Conservation (phyloP, 352 stramenopile genomes). For the Phytophthora sp. region DNA sequence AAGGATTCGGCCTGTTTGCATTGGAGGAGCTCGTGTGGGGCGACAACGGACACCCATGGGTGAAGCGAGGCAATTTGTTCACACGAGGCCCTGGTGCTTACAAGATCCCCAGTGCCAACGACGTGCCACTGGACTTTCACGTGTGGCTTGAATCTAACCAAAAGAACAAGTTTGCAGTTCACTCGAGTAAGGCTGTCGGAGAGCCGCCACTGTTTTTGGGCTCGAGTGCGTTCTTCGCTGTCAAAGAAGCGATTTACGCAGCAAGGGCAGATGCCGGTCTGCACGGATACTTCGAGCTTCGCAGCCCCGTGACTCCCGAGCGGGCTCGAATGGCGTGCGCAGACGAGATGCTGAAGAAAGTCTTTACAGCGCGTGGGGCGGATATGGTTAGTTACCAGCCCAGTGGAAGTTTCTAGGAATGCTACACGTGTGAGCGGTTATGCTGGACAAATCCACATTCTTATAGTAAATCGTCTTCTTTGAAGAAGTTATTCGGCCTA, state of each 20-base stretch:
- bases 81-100: conserved; percentile 95
- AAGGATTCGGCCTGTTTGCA: conserved; percentile 95
- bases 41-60: conserved; percentile 94
- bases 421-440: too few relatives aligned
- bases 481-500: too few relatives aligned
- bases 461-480: too few relatives aligned
- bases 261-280: conserved; percentile 72
- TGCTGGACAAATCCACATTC: too few relatives aligned
- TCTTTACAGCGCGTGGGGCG: conserved; percentile 64
- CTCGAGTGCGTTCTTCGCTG: conserved; percentile 94
- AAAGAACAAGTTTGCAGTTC: conserved; percentile 95
- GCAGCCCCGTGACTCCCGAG: conserved; percentile 83
- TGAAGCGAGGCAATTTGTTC: conserved; percentile 92
- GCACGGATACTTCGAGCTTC: conserved; percentile 73
- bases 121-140: conserved; percentile 94
- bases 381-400: conserved; percentile 72
- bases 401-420: conserved; percentile 72
- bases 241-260: conserved; percentile 94
- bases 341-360: conserved; percentile 70
- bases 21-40: conserved; percentile 96
- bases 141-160: conserved; percentile 93
- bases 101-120: conserved; percentile 98
- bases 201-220: conserved; percentile 97
- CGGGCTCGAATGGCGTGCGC: conserved; percentile 85
- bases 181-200: conserved; percentile 96